phyloP scores from a whole-genome alignment of 768 basidiomycete genomes.

The Mycena alexandri region DNA sequence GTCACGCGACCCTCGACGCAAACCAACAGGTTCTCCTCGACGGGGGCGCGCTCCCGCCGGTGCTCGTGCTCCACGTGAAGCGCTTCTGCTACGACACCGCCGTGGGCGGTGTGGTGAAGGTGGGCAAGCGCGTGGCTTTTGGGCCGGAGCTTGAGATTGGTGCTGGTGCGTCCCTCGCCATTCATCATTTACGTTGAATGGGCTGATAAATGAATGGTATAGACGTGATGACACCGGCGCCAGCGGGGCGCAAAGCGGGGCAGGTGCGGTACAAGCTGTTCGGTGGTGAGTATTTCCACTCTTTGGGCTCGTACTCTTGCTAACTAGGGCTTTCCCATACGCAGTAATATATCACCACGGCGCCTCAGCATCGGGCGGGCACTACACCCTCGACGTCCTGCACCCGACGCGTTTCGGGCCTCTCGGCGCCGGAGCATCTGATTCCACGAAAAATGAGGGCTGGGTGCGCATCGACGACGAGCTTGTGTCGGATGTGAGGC shows the following conservation, averaged over 20 bases:
- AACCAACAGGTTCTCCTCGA: slow-evolving; percentile 38
- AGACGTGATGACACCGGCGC: slow-evolving; percentile 54
- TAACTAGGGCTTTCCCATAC: slow-evolving; percentile 13
- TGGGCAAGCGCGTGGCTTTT: slow-evolving; percentile 85
- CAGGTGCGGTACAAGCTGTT: slow-evolving; percentile 82
- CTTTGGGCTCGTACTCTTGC: not conserved
- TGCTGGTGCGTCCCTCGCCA: slow-evolving; percentile 57
- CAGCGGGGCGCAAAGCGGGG: slow-evolving; percentile 50
- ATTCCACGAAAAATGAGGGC: slow-evolving; percentile 60
- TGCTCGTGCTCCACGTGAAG: slow-evolving; percentile 80
- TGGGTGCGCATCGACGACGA: slow-evolving; percentile 98
- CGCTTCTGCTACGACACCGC: slow-evolving; percentile 72
- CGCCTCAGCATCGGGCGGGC: slow-evolving; percentile 88
- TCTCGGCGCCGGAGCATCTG: slow-evolving; percentile 5
- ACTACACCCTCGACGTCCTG: slow-evolving; percentile 93
- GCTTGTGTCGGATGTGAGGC: slow-evolving; percentile 78
- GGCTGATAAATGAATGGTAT: not conserved
- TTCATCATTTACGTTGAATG: not conserved
- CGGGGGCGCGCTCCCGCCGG: slow-evolving; percentile 61
- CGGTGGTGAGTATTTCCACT: slow-evolving; percentile 67
- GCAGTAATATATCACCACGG: slow-evolving; percentile 95
- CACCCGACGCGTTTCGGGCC: slow-evolving; percentile 72
- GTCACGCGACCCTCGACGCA: slow-evolving; percentile 63
- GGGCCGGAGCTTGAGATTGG: slow-evolving; percentile 83
- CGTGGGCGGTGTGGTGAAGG: slow-evolving; percentile 86